Percentiles rank a stretch among this genome's conserved stretches.
These are phyloP conservation scores for Lichtheimia ramosa DNA, from an alignment of 371 early-diverging fungal species.

Conservation along the genomic window DNA sequence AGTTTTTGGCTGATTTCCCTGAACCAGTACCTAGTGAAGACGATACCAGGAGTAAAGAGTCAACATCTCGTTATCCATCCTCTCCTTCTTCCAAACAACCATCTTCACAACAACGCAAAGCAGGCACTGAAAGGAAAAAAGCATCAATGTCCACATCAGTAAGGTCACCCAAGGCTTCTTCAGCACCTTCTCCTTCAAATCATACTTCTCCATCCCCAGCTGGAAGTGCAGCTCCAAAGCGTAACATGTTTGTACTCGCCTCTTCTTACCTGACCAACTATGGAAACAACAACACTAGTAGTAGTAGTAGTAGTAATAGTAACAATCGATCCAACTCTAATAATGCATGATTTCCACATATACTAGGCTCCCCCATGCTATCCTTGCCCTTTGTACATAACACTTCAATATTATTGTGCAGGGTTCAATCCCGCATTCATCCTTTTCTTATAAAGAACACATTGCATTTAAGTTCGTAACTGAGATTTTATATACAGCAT, in stretches of 20 bases:
- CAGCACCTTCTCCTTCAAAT: conserved; percentile 1
- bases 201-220: conserved; percentile 3
- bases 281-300: conserved; percentile 8
- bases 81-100: conserved; percentile 5
- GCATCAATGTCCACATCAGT: neutral
- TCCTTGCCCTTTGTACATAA: no score
- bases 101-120: neutral
- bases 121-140: neutral
- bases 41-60: neutral
- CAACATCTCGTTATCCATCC: neutral
- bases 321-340: neutral
- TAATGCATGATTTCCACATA: no score
- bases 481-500: no score
- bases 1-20: conserved; percentile 16
- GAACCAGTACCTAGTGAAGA: neutral
- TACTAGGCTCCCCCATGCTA: no score
- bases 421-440: no score
- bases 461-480: no score
- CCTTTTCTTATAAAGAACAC: no score
- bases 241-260: conserved; percentile 25
- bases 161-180: conserved; percentile 1
- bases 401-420: no score
- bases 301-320: neutral
- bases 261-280: conserved; percentile 22
- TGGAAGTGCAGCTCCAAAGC: conserved; percentile 8